Conservation (phyloP, 495 filamentous ascomycete species). For the Penicillium paradoxum region DNA sequence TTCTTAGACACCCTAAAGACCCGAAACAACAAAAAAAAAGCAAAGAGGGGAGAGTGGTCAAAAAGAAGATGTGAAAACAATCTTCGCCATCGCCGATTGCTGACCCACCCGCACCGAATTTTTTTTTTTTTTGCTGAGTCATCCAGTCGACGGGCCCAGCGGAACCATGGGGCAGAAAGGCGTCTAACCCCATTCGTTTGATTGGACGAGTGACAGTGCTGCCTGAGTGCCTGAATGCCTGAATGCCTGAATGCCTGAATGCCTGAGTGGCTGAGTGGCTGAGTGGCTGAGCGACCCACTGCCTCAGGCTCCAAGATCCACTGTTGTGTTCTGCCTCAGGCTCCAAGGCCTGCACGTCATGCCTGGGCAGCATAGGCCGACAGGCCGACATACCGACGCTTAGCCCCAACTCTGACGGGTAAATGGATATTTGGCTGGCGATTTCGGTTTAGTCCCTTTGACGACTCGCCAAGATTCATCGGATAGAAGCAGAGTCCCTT, state of each 20-base stretch:
- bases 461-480: not conserved
- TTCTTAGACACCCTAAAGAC: slow-evolving; percentile 3
- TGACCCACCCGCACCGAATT: slow-evolving; percentile 13
- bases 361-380: not conserved
- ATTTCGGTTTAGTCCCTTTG: not conserved
- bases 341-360: not conserved
- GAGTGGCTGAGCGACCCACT: not conserved
- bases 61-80: slow-evolving; percentile 1
- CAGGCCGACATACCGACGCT: not conserved
- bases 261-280: not conserved
- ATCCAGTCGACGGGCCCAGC: slow-evolving; percentile 3
- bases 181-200: not conserved
- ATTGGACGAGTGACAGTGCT: not conserved
- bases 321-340: not conserved
- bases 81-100: slow-evolving; percentile 8
- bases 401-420: not conserved
- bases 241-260: no score
- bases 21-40: slow-evolving; percentile 16
- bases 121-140: slow-evolving; percentile 14
- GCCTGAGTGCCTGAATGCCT: not conserved
- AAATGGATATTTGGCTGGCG: not conserved
- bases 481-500: not conserved
- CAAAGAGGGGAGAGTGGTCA: slow-evolving; percentile 12
- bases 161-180: not conserved
- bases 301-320: not conserved